Evolutionary conservation across 208 protist genomes (phyloP).

Genomic region (Trypanosoma conorhini): DNA sequence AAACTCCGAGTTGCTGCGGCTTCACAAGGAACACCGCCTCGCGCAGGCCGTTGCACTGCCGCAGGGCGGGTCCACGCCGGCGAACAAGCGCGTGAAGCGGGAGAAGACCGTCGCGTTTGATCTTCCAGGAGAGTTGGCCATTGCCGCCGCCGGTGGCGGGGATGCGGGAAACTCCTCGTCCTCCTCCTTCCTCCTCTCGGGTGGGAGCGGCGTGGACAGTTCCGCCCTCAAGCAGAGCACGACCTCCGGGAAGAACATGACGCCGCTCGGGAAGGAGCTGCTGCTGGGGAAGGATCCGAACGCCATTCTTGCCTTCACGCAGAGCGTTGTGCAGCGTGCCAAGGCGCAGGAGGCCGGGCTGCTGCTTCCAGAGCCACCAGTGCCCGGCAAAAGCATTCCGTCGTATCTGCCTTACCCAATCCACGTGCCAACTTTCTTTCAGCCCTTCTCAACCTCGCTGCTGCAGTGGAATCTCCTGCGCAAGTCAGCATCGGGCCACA

Average conservation of each 20-base stretch:
- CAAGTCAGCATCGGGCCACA: constrained; percentile 63
- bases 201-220: constrained; percentile 24
- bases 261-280: constrained; percentile 75
- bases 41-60: not conserved
- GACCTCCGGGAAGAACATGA: constrained; percentile 63
- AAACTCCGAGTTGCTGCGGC: constrained; percentile 51
- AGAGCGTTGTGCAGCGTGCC: constrained; percentile 54
- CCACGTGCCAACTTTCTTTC: constrained; percentile 63
- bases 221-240: constrained; percentile 62
- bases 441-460: constrained; percentile 70
- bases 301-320: constrained; percentile 59
- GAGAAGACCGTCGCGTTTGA: constrained; percentile 71
- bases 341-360: constrained; percentile 68
- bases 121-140: constrained; percentile 33
- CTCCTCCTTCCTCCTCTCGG: constrained; percentile 15
- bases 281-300: constrained; percentile 63
- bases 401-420: constrained; percentile 67
- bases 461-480: constrained; percentile 81
- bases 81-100: constrained; percentile 46
- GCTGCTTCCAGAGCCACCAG: constrained; percentile 47
- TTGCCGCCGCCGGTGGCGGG: constrained; percentile 17
- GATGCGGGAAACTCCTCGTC: not conserved
- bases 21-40: constrained; percentile 70
- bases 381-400: constrained; percentile 67
- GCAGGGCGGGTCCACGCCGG: constrained; percentile 4